These are phyloP conservation scores for Ceratocystiopsis sp. DNA, from an alignment of 2,329 filamentous ascomycete genomes.

Conservation along the genomic window DNA sequence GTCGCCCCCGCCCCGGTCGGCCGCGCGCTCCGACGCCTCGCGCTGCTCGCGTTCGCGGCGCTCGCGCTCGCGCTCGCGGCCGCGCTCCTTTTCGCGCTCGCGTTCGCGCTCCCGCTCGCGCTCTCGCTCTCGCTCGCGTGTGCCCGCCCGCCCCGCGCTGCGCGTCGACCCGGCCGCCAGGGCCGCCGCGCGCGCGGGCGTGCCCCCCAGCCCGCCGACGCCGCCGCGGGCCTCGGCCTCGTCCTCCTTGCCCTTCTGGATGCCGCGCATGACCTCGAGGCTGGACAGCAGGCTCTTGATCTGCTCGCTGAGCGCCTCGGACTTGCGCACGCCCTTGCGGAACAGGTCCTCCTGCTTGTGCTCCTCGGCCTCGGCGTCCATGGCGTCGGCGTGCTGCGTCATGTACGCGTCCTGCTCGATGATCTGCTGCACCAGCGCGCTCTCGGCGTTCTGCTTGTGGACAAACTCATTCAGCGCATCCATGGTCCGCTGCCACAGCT, in stretches of 20 bases:
- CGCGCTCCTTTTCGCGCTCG: neutral
- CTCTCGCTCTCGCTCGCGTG: slow-evolving; percentile 13
- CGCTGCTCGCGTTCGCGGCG: slow-evolving; percentile 3
- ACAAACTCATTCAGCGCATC: slow-evolving; percentile 19
- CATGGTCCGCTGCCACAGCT: slow-evolving; percentile 23
- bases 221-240: slow-evolving; percentile 15
- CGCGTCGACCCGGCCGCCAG: slow-evolving; percentile 6
- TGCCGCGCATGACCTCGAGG: slow-evolving; percentile 21
- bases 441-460: slow-evolving; percentile 23
- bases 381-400: slow-evolving; percentile 18
- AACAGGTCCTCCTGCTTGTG: slow-evolving; percentile 14
- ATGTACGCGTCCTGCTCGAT: slow-evolving; percentile 22
- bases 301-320: slow-evolving; percentile 18
- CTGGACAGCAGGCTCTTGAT: slow-evolving; percentile 20
- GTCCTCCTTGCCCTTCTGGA: slow-evolving; percentile 25
- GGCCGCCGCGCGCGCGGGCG: slow-evolving; percentile 10
- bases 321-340: slow-evolving; percentile 14
- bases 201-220: slow-evolving; percentile 2
- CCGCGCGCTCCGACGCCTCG: slow-evolving; percentile 7
- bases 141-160: slow-evolving; percentile 12
- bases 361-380: slow-evolving; percentile 15
- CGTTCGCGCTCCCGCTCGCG: slow-evolving; percentile 11
- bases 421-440: slow-evolving; percentile 20
- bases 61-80: neutral
- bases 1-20: slow-evolving; percentile 3